These are phyloP conservation scores for Neofusicoccum sp. DNA, from an alignment of 2,329 filamentous ascomycete species.

Conservation along the genomic window DNA sequence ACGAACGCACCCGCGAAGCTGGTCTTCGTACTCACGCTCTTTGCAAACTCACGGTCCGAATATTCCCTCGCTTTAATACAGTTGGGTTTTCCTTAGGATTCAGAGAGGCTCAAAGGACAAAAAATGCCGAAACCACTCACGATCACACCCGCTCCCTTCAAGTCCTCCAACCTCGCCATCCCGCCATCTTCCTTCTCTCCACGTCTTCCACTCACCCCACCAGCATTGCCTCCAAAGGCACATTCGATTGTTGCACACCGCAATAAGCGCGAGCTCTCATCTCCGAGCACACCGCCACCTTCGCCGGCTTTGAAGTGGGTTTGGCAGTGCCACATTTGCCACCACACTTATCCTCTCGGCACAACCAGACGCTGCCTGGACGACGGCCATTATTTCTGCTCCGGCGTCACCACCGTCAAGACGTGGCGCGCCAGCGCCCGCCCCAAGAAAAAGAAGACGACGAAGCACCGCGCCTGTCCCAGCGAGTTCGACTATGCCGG, in stretches of 20 bases:
- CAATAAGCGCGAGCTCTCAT: constrained; percentile 23
- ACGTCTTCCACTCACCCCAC: constrained; percentile 26
- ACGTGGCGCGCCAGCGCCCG: constrained; percentile 28
- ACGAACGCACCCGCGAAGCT: constrained; percentile 17
- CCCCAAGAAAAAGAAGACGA: constrained; percentile 30
- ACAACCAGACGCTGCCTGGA: constrained; percentile 56
- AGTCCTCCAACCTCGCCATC: constrained; percentile 47
- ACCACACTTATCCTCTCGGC: constrained; percentile 49
- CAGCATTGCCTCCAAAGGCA: constrained; percentile 6
- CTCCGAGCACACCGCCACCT: constrained; percentile 27
- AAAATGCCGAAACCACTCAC: constrained; percentile 23
- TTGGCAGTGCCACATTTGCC: constrained; percentile 58
- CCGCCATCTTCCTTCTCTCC: constrained; percentile 50
- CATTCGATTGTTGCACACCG: not conserved
- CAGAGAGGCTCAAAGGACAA: not conserved
- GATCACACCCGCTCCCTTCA: constrained; percentile 45
- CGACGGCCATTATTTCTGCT: constrained; percentile 59
- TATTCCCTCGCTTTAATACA: not conserved
- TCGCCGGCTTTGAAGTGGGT: constrained; percentile 48
- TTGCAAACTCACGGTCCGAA: not conserved
- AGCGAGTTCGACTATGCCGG: constrained; percentile 57
- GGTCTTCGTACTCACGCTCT: constrained; percentile 17
- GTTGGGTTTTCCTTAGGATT: not conserved
- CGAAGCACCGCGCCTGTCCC: constrained; percentile 41
- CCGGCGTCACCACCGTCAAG: constrained; percentile 47